Percentiles rank a stretch among this genome's conserved stretches.
Evolutionary conservation across 768 basidiomycete species (phyloP).

Genomic region (Tylopilus felleus): DNA sequence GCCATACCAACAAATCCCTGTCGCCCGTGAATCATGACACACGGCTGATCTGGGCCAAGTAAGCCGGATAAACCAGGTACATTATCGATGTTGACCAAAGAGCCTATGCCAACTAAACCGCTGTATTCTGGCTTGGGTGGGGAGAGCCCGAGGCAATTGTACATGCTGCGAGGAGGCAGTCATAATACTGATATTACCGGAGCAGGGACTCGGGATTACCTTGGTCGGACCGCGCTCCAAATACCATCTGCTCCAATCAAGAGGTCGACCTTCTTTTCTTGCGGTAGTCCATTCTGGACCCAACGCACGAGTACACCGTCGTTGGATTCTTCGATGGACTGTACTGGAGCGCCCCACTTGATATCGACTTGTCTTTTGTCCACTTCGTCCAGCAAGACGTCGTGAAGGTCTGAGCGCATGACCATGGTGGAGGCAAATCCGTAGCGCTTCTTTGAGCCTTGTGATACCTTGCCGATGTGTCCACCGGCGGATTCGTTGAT

Average conservation of each 20-base stretch:
- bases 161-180: conserved; percentile 20
- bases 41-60: conserved; percentile 21
- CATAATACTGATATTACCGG: background rate
- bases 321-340: conserved; percentile 21
- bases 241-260: conserved; percentile 32
- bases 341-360: conserved; percentile 24
- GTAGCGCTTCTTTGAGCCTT: conserved; percentile 27
- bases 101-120: conserved; percentile 25
- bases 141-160: conserved; percentile 14
- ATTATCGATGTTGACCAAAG: conserved; percentile 13
- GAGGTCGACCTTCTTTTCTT: conserved; percentile 30
- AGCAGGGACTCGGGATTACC: conserved; percentile 5
- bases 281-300: conserved; percentile 15
- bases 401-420: conserved; percentile 30
- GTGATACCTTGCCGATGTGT: conserved; percentile 21
- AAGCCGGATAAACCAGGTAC: conserved; percentile 21
- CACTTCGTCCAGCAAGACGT: conserved; percentile 29
- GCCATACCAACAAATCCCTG: conserved; percentile 28
- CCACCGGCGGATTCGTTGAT: conserved; percentile 23
- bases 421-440: conserved; percentile 26
- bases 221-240: conserved; percentile 28
- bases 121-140: conserved; percentile 28
- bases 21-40: conserved; percentile 29
- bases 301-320: conserved; percentile 28
- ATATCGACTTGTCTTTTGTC: conserved; percentile 18